Percentiles rank a stretch among this genome's conserved stretches.
Evolutionary conservation across 1,284 basidiomycete species (phyloP).

Genomic region (Pyrrhoderma lamaoense): DNA sequence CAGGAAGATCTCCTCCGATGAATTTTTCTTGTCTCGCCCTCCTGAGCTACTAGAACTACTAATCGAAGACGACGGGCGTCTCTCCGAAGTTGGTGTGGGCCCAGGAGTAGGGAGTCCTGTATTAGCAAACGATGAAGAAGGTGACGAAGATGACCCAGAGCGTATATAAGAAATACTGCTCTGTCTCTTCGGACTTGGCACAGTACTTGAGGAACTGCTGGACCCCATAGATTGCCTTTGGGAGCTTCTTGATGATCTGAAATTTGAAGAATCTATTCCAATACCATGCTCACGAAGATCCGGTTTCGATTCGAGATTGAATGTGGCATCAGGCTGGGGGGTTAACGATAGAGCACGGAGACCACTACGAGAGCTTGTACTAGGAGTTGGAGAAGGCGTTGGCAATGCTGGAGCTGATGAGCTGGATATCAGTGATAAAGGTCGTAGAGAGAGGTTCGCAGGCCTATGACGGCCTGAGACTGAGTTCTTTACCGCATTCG

Average conservation of each 20-base stretch:
- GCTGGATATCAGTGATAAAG: conserved; percentile 55
- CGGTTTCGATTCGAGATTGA: neutral
- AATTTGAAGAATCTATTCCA: no score
- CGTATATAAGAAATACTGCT: conserved; percentile 69
- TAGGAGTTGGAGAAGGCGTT: conserved; percentile 48
- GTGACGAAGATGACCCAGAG: conserved; percentile 28
- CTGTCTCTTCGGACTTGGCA: conserved; percentile 28
- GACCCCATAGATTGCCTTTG: conserved; percentile 24
- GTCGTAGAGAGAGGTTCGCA: conserved; percentile 55
- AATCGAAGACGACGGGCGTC: conserved; percentile 33
- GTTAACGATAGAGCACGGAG: conserved; percentile 45
- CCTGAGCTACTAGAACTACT: conserved; percentile 27
- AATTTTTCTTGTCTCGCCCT: conserved; percentile 40
- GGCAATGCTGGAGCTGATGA: conserved; percentile 37
- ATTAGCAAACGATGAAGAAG: conserved; percentile 32
- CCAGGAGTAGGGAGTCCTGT: conserved; percentile 61
- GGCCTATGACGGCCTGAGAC: conserved; percentile 47
- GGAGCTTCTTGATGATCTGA: conserved; percentile 14
- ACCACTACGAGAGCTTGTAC: conserved; percentile 28
- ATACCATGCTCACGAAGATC: no score
- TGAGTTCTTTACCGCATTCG: conserved; percentile 19
- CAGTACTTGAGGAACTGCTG: neutral
- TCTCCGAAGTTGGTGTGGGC: conserved; percentile 55
- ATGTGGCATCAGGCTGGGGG: conserved; percentile 26
- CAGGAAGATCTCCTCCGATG: conserved; percentile 74